A percentile compares a stretch with the other conserved stretches of the same genome.
Conservation (phyloP, 805 yeast genomes). For the Dipodascopsis tothii region DNA sequence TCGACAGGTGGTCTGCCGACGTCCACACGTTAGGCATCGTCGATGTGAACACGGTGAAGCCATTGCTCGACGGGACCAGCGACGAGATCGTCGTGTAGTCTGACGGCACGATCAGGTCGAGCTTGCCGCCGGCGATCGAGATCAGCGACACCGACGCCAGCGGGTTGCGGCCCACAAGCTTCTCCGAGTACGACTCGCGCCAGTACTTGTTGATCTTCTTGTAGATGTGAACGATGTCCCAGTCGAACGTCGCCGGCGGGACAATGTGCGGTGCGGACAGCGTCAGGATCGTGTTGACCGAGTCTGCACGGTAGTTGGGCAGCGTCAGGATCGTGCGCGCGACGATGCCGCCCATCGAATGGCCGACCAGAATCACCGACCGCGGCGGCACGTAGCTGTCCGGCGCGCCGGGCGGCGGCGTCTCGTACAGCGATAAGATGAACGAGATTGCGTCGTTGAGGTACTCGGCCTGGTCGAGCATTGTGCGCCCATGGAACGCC, state of each 20-base stretch:
- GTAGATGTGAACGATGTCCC: slow-evolving; percentile 71
- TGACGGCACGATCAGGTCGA: slow-evolving; percentile 76
- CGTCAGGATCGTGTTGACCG: slow-evolving; percentile 78
- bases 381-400: slow-evolving; percentile 36
- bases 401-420: slow-evolving; percentile 10
- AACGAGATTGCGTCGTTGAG: slow-evolving; percentile 78
- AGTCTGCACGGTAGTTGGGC: slow-evolving; percentile 61
- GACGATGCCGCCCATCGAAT: slow-evolving; percentile 97
- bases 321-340: slow-evolving; percentile 76
- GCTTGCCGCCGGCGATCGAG: slow-evolving; percentile 83
- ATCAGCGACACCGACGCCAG: slow-evolving; percentile 57
- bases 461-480: slow-evolving; percentile 89
- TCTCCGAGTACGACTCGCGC: slow-evolving; percentile 49
- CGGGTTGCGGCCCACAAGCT: slow-evolving; percentile 39
- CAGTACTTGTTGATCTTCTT: slow-evolving; percentile 71
- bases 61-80: slow-evolving; percentile 63
- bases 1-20: slow-evolving; percentile 86
- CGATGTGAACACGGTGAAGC: slow-evolving; percentile 74
- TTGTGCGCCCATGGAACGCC: slow-evolving; percentile 90
- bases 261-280: slow-evolving; percentile 87
- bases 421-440: slow-evolving; percentile 61
- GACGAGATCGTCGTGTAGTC: slow-evolving; percentile 76
- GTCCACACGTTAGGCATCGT: slow-evolving; percentile 91
- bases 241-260: slow-evolving; percentile 89
- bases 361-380: slow-evolving; percentile 77